A percentile compares a stretch with the other conserved stretches of the same genome.
Evolutionary conservation across 139 green algal species (phyloP).

Genomic region (Desmodesmus armatus): DNA sequence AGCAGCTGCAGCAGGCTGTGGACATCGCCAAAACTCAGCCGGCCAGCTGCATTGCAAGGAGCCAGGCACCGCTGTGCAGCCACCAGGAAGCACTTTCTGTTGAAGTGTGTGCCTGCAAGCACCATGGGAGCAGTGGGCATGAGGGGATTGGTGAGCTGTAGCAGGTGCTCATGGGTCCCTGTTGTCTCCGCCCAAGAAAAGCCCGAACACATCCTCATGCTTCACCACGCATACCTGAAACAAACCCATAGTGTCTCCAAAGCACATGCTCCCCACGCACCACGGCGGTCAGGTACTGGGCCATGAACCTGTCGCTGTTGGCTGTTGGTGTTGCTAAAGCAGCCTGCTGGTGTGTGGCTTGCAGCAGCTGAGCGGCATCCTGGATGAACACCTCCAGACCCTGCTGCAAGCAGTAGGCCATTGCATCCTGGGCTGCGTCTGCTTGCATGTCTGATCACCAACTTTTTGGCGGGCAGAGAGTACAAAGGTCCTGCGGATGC

Average conservation of each 20-base stretch:
- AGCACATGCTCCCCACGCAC: slow-evolving; percentile 26
- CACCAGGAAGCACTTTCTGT: slow-evolving; percentile 30
- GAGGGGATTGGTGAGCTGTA: neutral
- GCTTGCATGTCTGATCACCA: too few species aligned
- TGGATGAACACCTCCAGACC: slow-evolving; percentile 4
- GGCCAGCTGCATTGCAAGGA: neutral
- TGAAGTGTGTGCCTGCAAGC: neutral
- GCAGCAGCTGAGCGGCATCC: slow-evolving; percentile 6
- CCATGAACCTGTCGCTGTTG: slow-evolving; percentile 18
- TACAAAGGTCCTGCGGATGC: too few species aligned
- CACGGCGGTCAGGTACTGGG: slow-evolving; percentile 28
- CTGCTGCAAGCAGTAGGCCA: neutral
- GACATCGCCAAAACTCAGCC: slow-evolving; percentile 12
- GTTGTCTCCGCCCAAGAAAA: too few species aligned
- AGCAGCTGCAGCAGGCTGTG: slow-evolving; percentile 33
- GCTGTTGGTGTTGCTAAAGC: neutral
- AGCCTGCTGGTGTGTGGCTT: neutral
- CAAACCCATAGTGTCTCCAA: slow-evolving; percentile 26
- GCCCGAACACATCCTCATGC: neutral
- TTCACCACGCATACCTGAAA: neutral
- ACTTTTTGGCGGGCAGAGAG: too few species aligned
- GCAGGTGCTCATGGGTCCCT: neutral
- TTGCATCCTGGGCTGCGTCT: neutral
- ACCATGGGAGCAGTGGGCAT: neutral
- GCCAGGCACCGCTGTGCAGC: neutral